phyloP scores from a whole-genome alignment of 2,329 filamentous ascomycete species.

The Apiospora phragmitis region DNA sequence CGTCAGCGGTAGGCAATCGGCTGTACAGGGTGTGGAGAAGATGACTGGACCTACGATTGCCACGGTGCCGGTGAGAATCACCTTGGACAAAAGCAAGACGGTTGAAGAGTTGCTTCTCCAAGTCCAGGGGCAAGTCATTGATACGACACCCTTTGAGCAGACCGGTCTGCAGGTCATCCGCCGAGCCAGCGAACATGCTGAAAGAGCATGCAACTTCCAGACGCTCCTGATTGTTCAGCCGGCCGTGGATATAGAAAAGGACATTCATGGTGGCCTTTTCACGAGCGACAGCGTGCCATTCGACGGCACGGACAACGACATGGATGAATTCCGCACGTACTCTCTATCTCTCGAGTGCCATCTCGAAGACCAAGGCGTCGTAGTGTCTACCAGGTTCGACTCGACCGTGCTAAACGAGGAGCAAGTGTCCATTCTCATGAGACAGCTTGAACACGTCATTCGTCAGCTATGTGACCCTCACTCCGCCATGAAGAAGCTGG shows the following conservation, averaged over 20 bases:
- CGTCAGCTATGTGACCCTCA: slow-evolving; percentile 13
- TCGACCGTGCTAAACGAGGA: background rate
- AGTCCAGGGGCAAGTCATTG: slow-evolving; percentile 13
- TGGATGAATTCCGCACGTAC: no score
- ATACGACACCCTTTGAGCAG: slow-evolving; percentile 7
- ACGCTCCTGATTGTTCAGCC: background rate
- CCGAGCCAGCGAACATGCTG: background rate
- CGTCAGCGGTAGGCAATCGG: slow-evolving; percentile 35
- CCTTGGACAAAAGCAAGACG: slow-evolving; percentile 27
- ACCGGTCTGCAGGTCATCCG: background rate
- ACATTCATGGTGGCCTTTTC: background rate
- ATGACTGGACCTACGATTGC: slow-evolving; percentile 34
- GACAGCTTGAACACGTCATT: slow-evolving; percentile 12
- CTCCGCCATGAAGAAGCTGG: background rate
- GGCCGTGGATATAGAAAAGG: background rate
- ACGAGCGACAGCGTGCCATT: no score
- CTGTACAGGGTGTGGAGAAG: slow-evolving; percentile 18
- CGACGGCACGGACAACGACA: no score
- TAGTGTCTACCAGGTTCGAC: background rate
- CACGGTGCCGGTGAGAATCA: slow-evolving; percentile 40
- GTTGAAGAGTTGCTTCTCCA: slow-evolving; percentile 35
- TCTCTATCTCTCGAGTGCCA: background rate
- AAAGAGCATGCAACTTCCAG: background rate
- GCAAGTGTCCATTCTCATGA: background rate
- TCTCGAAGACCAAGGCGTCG: background rate